A percentile compares a stretch with the other conserved stretches of the same genome.
Conservation (phyloP, 2,329 filamentous ascomycete genomes). For the Colletotrichum sidae region DNA sequence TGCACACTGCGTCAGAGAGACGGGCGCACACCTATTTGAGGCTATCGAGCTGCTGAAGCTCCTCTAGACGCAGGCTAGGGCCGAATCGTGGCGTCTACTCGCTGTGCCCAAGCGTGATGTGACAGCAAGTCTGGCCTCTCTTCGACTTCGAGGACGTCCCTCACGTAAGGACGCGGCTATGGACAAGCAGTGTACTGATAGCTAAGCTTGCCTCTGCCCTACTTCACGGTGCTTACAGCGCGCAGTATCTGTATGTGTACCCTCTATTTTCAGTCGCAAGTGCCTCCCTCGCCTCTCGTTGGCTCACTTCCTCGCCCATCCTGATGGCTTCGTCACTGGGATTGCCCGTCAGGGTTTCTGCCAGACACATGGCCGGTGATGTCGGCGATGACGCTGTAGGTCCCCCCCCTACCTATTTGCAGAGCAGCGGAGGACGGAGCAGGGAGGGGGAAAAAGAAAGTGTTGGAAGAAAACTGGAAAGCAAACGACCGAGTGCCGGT, state of each 20-base stretch:
- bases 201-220: conserved; percentile 1
- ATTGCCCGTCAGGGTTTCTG: neutral
- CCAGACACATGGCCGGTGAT: neutral
- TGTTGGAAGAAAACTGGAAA: neutral
- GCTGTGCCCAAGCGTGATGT: conserved; percentile 21
- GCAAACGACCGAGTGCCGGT: conserved; percentile 6
- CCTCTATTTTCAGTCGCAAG: conserved; percentile 15
- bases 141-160: conserved; percentile 24
- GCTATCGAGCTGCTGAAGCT: conserved; percentile 15
- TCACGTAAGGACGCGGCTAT: conserved; percentile 3
- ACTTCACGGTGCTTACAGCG: neutral
- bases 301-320: conserved; percentile 12
- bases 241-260: neutral
- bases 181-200: neutral
- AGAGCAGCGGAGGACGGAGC: conserved; percentile 4
- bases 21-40: neutral
- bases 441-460: neutral
- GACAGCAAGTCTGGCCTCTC: conserved; percentile 21
- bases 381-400: conserved; percentile 4
- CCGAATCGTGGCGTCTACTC: conserved; percentile 24
- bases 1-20: neutral
- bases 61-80: conserved; percentile 23
- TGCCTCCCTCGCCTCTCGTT: neutral
- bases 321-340: neutral
- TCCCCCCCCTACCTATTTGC: neutral